Evolutionary conservation across 2,329 filamentous ascomycete species (phyloP).

Genomic region (Ophiostoma novo-ulmi): DNA sequence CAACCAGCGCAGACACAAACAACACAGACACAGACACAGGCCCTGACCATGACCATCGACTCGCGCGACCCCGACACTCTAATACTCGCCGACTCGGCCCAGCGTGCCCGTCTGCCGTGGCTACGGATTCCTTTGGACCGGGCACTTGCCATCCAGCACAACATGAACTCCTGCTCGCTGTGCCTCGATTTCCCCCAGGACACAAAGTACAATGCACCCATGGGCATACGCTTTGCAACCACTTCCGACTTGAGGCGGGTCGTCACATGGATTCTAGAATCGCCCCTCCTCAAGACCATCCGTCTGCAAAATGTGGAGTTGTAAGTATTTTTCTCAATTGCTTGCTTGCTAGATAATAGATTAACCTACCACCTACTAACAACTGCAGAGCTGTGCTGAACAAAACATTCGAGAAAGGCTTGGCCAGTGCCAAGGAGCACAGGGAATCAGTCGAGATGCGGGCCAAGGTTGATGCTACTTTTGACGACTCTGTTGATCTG

Average conservation of each 20-base stretch:
- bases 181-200: not conserved
- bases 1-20: too few species aligned
- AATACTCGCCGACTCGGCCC: not conserved
- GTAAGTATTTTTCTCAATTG: not conserved
- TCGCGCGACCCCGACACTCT: constrained; percentile 11
- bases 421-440: not conserved
- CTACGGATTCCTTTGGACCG: constrained; percentile 9
- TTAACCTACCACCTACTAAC: not conserved
- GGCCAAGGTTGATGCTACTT: constrained; percentile 1
- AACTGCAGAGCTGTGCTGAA: not conserved
- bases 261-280: not conserved
- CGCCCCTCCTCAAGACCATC: not conserved
- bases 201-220: not conserved
- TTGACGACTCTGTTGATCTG: not conserved
- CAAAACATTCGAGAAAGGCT: not conserved
- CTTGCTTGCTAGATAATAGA: too few species aligned
- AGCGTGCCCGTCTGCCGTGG: not conserved
- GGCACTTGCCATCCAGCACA: constrained; percentile 29
- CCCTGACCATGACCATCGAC: not conserved
- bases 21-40: not conserved
- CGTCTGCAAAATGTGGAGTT: not conserved
- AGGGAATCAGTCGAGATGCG: not conserved
- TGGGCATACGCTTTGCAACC: constrained; percentile 12
- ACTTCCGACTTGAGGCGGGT: not conserved
- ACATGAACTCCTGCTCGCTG: not conserved